Base-by-base conservation (phyloP, 2,329 filamentous ascomycete genomes). In the Cryoendolithus antarcticus region DNA sequence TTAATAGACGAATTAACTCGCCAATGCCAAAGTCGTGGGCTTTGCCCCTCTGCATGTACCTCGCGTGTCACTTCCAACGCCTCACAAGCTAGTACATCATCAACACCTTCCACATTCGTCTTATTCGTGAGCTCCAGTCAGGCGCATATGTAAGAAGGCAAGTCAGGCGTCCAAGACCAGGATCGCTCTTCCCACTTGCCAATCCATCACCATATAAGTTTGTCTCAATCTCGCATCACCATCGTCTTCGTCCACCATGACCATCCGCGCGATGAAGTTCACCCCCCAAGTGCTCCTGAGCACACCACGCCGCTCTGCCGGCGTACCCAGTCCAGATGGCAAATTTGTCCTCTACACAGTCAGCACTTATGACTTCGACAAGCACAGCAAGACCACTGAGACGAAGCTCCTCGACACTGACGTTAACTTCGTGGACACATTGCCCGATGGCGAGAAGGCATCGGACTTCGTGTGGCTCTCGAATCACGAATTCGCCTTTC, bases 321-420 rank as follows among this genome's bases (percentile, higher is more conserved):
- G 77, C 35, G 59, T 75, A 1, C 82, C 83, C n/a, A 89, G 86
- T 57, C 58, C 68, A 30, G 67, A 72, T 38, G 81, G 80, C 32
- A 75, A 72, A 39, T 66, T 73, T 42, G 68, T 80, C 34, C 61
- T 86, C 21, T 86, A 80, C 54, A 76, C 75, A 32, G 73, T 77
- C 10, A 83, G 81, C 1, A 76, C 79, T 2, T 94, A 93, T 60
- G 88, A 77, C 4, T 94, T 94, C 59, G 69, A 81, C 30, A 70
- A 74, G 1, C 85, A 93, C 56, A 69, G 70, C 34, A 81, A 80
- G 55, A 73, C 70, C 4, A 70, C 67, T 43, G 79, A 86, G 62
- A 78, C 82, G 48, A 74, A 79, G 11, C 60, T 89, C 19, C 64
- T 94, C 31, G 77, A 89, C 49, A 69, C 86, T 42, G 64, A 71